Percentiles rank a stretch among this genome's conserved stretches.
Evolutionary conservation across 2,329 filamentous ascomycete genomes (phyloP).

Genomic region (Beauveria asiatica): DNA sequence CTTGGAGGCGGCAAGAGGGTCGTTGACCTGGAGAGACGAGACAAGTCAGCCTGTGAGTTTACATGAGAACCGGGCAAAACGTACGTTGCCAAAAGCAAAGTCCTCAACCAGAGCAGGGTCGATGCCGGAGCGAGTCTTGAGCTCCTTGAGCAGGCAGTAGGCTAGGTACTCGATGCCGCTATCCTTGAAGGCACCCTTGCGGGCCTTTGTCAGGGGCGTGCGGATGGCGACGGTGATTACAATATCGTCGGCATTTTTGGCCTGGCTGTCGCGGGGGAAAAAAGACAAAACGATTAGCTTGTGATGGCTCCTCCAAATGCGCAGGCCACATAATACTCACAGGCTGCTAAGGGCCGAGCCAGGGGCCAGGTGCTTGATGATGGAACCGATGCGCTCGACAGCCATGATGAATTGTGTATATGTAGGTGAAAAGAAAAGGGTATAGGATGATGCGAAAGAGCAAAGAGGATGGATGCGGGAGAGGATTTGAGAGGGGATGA

Average conservation of each 20-base stretch:
- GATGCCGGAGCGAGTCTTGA: conserved; percentile 62
- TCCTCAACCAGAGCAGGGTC: conserved; percentile 80
- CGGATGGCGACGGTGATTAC: conserved; percentile 91
- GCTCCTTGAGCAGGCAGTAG: conserved; percentile 72
- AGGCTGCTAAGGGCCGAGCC: conserved; percentile 64
- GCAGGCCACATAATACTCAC: conserved; percentile 44
- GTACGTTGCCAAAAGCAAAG: conserved; percentile 84
- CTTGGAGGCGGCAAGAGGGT: conserved; percentile 83
- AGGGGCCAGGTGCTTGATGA: conserved; percentile 78
- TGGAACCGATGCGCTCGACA: conserved; percentile 74
- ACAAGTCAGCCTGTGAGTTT: background rate
- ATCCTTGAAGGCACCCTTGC: conserved; percentile 94
- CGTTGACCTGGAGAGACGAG: conserved; percentile 53
- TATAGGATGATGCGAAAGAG: background rate
- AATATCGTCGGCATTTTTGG: conserved; percentile 91
- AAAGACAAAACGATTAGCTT: conserved; percentile 4
- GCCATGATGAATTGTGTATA: conserved; percentile 51
- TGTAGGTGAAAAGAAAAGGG: background rate
- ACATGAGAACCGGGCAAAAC: conserved; percentile 18
- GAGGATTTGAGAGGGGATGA: background rate
- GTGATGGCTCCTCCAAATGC: background rate
- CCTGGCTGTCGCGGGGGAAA: conserved; percentile 47
- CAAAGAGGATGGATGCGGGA: background rate
- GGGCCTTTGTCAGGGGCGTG: conserved; percentile 79
- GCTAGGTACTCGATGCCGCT: conserved; percentile 80